Percentiles rank a stretch among this genome's conserved stretches.
Conservation (phyloP, 2,329 filamentous ascomycete species). For the Exophiala bonariae region DNA sequence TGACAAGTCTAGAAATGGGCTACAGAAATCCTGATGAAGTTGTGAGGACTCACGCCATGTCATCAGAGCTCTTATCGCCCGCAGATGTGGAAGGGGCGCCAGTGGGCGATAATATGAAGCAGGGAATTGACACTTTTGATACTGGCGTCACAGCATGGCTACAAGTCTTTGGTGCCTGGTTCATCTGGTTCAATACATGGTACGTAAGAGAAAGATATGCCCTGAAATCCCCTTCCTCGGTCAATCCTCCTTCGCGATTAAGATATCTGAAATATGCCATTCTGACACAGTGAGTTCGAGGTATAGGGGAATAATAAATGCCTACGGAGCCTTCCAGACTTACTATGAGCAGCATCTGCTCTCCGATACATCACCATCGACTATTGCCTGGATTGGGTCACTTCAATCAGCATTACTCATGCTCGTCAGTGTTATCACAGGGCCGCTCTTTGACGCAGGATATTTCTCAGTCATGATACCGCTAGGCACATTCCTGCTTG, state of each 20-base stretch:
- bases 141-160: constrained; percentile 26
- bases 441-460: constrained; percentile 43
- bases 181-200: constrained; percentile 29
- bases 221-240: background rate
- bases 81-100: no score
- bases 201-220: background rate
- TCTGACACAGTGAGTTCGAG: no score
- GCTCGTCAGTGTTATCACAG: constrained; percentile 40
- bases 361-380: constrained; percentile 31
- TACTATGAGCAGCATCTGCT: constrained; percentile 25
- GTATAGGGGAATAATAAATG: constrained; percentile 25
- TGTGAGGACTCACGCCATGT: no score
- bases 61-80: no score
- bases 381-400: constrained; percentile 45
- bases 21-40: no score
- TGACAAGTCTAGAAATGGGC: no score
- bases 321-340: constrained; percentile 28
- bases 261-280: no score
- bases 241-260: no score
- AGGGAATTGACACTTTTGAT: constrained; percentile 14
- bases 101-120: background rate
- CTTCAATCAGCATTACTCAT: constrained; percentile 42
- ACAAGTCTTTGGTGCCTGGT: constrained; percentile 24
- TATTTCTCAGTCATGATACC: constrained; percentile 38
- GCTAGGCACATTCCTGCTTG: constrained; percentile 48